Evolutionary conservation across 495 filamentous ascomycete species (phyloP), one percentile per base, ranked within the genome.

Genomic region (Trichoderma reesei): DNA sequence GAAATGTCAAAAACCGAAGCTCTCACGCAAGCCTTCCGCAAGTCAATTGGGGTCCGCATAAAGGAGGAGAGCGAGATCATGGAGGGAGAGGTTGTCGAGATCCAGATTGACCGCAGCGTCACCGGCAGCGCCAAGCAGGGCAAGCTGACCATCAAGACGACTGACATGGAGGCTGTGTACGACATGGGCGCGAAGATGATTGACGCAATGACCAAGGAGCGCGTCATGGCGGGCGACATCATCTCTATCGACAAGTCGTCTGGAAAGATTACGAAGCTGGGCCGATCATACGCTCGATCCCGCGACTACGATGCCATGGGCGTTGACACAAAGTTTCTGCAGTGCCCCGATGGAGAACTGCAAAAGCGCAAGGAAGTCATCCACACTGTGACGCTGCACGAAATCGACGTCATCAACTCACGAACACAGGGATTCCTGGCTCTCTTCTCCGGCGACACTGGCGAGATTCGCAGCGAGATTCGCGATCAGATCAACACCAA

Each of bases 121-220:
- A 98, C 94, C 3, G 94, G 94, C 41, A 89, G 90, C 74, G 92
- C 91, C 73, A 97, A 96, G 81, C 92, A 96, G 82, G 94, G 94
- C 68, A 99, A 98, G 75, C 88, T 99, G 67, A 99, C 94, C 9
- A 96, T 99, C 76, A 99, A 98, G 75, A 99, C 94, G 20, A 96
- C 93, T 68, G 95, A 99, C 72, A 99, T 99, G 94, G 94, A 99
- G 76, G 96, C 94, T 20, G 90, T 98, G 68, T 98, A 97, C 81
- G 94, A 98, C 68, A 94, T 98, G 90, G 94, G 94, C 46, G 92
- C 88, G 63, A 97, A 98, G 77, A 97, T 98, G 95, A 97, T 99
- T 67, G 95, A 99, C 69, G 89, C 91, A 46, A 96, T 99, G 89
- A 96, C 90, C 65, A 97, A 97, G 76, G 94, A 99, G 79, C 91